Percentiles rank a stretch among this genome's conserved stretches.
Conservation (phyloP, 495 filamentous ascomycete genomes). For the Melanomma pulvis-pyrius region DNA sequence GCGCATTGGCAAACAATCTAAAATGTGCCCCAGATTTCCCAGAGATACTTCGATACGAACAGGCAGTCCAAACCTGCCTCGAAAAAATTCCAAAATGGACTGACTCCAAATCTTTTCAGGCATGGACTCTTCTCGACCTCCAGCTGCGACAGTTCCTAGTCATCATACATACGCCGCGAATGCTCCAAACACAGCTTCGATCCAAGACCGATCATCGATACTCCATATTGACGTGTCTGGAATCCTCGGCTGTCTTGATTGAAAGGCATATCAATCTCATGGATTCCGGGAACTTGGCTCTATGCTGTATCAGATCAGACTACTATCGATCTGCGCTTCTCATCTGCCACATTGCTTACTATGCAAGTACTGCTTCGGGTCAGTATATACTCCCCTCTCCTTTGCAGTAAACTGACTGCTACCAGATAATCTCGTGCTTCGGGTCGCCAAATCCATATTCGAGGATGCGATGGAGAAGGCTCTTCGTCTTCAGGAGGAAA, state of each 20-base stretch:
- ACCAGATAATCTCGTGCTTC: conserved; percentile 8
- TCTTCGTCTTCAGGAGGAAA: conserved; percentile 21
- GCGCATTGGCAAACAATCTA: conserved; percentile 3
- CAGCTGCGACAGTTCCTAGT: conserved; percentile 24
- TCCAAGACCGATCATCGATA: conserved; percentile 6
- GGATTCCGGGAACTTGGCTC: conserved; percentile 14
- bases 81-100: conserved; percentile 16
- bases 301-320: conserved; percentile 23
- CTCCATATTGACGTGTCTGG: conserved; percentile 11
- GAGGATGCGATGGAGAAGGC: conserved; percentile 21
- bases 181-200: background rate
- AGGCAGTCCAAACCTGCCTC: conserved; percentile 10
- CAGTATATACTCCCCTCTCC: background rate
- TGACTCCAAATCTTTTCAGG: conserved; percentile 16
- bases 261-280: conserved; percentile 18
- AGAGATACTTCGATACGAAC: conserved; percentile 15
- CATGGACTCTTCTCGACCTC: conserved; percentile 26
- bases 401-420: background rate
- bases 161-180: conserved; percentile 17
- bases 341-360: conserved; percentile 22
- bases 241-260: conserved; percentile 3
- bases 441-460: conserved; percentile 8
- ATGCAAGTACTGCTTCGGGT: background rate
- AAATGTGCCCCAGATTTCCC: background rate
- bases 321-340: conserved; percentile 22